Evolutionary conservation across 352 stramenopile genomes (phyloP), one percentile per base, ranked within the genome.

Genomic region (Phytophthora podocarpi): DNA sequence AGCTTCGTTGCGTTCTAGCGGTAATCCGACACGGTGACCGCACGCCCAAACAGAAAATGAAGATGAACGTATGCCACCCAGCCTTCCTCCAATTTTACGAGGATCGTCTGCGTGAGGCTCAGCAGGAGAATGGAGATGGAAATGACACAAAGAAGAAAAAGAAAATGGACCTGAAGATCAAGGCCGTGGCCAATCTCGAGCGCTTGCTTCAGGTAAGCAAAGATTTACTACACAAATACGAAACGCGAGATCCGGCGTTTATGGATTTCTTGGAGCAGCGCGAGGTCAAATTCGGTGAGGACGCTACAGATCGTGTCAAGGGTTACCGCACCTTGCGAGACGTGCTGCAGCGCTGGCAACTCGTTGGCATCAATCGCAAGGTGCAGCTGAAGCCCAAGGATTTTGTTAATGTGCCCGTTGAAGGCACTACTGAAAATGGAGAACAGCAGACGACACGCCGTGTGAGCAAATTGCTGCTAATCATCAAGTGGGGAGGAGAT

Each of bases 31-130:
- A 99, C 59, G 98, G 97, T 4, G 98, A 99, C 76, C 85, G 98
- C 46, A 99, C 98, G 8, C 98, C 98, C 4, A 99, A 99, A 83
- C 98, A 99, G 75, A 99, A 99, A 74, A 96, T 99, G 85, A 99
- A 99, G 75, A 98, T 98, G 84, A 85, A 94, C 40, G 86, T 97
- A 26, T 92, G 82, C 45, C 89, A 97, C 58, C 87, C 91, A 21
- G 81, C 78, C n/a, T 97, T 98, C 41, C 61, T 99, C 5, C 54
- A 87, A 39, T 94, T 82, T 53, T 95, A 96, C 57, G 74, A 90
- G 52, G 70, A 82, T 11, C 81, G 77, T 15, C 55, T 85, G 8
- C 68, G 60, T 37, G 68, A 74, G 12, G 58, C 68, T 23, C 48
- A 68, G 42, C 59, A 53, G 21, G 59, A 77, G 13, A 68, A 77